Conservation (phyloP, 352 stramenopile genomes). For the Globisporangium cederbergense region DNA sequence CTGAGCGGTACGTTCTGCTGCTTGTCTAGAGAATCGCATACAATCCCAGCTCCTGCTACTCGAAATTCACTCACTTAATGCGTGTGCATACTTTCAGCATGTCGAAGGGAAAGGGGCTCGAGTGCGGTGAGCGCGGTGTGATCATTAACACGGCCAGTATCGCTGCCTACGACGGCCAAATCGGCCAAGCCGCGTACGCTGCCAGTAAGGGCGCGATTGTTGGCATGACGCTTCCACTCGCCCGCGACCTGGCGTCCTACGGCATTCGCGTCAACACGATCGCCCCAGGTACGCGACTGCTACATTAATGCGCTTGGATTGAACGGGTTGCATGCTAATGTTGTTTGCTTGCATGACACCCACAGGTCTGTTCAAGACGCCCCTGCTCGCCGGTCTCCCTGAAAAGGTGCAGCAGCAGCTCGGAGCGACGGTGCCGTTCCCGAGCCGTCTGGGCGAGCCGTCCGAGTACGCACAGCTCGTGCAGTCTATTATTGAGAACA, state of each 20-base stretch:
- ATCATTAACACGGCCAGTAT: constrained; percentile 99
- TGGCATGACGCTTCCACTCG: constrained; percentile 96
- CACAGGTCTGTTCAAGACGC: constrained; percentile 95
- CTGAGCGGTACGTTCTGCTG: constrained; percentile 75
- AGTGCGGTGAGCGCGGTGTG: constrained; percentile 90
- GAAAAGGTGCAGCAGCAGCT: constrained; percentile 94
- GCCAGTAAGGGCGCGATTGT: constrained; percentile 96
- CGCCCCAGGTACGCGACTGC: constrained; percentile 66
- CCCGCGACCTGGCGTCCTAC: constrained; percentile 91
- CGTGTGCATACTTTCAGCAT: constrained; percentile 50
- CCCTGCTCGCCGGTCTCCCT: constrained; percentile 93
- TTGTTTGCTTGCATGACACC: constrained; percentile 12
- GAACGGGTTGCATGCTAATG: background rate
- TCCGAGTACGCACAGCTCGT: constrained; percentile 96
- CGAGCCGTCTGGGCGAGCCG: constrained; percentile 91
- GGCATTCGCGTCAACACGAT: constrained; percentile 98
- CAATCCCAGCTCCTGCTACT: background rate
- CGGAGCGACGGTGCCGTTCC: constrained; percentile 93
- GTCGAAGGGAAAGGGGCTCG: constrained; percentile 61
- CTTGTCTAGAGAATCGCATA: background rate
- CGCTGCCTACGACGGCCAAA: constrained; percentile 96
- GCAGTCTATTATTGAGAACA: constrained; percentile 95
- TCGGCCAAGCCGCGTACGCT: constrained; percentile 96
- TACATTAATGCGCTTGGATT: background rate
- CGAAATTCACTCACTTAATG: background rate